Base-by-base conservation (phyloP, 495 filamentous ascomycete species). In the Melanomma pulvis-pyrius region DNA sequence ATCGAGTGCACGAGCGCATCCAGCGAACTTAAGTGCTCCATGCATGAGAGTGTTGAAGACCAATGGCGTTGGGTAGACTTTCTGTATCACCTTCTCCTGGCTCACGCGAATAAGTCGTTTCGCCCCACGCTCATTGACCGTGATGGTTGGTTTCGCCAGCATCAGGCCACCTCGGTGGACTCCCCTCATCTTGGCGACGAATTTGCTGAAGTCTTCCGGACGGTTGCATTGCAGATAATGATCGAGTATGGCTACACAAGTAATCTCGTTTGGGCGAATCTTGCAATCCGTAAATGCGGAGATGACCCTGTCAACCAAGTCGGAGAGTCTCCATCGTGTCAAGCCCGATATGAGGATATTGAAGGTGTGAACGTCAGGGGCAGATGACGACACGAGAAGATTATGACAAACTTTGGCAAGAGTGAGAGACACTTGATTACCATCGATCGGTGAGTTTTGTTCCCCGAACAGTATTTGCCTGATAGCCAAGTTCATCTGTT, bases 351-450 rank as follows among this genome's bases (percentile, higher is more conserved):
- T 82, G 25, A 93, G 78, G 30, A 81, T 77, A 68, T 91, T 91
- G 77, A 87, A 92, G 12, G 86, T 92, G 32, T 82, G 71, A 17
- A 88, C 79, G 55, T 80, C 81, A 1, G 89, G 88, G 5, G 87
- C 82, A 3, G 82, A 74, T 4, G 75, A 64, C 4, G 81, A 84
- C 2, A 82, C 75, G 13, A 91, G 79, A 2, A 93, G 74, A 73
- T 89, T 88, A 70, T 87, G 87, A 74, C 86, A 90, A 26, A 92
- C 82, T 68, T 85, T 87, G 2, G 79, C 81, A 9, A 88, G 72
- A 29, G 78, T 56, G 13, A 34, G 25, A 34, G 39, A 15, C 12
- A 21, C 21, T n/a, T 52, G 19, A 5, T 26, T 6, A 11, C 9
- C n/a, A 32, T 63, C 30, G 4, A 7, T 12, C 17, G 44, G n/a